Evolutionary conservation across 2,329 filamentous ascomycete species (phyloP).

Genomic region (Raffaelea deltoideospora): DNA sequence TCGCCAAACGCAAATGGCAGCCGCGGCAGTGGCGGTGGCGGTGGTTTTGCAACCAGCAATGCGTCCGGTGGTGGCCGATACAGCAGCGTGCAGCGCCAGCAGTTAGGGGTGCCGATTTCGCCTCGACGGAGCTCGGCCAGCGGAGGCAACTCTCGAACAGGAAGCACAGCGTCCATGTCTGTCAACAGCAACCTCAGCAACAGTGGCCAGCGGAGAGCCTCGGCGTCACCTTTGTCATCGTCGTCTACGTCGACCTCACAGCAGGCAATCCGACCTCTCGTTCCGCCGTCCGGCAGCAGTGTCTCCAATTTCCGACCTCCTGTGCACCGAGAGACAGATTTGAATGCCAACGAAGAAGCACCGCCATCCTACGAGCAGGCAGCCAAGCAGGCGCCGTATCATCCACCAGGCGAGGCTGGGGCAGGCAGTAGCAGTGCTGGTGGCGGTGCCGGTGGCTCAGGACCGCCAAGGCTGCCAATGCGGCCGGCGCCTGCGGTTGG

Average conservation of each 20-base stretch:
- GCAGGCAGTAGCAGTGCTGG: neutral
- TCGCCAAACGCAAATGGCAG: constrained; percentile 15
- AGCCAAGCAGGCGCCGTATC: constrained; percentile 32
- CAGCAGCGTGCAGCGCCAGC: neutral
- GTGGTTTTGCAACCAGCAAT: constrained; percentile 1
- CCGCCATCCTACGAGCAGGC: constrained; percentile 45
- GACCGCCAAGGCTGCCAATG: neutral
- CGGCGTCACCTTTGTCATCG: no score
- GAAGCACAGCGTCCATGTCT: no score
- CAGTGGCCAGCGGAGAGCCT: neutral
- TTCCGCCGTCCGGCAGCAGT: neutral
- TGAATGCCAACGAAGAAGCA: constrained; percentile 28
- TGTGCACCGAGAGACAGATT: constrained; percentile 20
- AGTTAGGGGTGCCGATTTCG: neutral
- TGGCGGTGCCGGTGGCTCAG: neutral
- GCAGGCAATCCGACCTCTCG: neutral
- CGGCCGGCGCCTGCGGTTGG: no score
- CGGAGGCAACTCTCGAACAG: no score
- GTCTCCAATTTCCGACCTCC: constrained; percentile 8
- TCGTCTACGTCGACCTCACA: no score
- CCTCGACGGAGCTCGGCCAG: constrained; percentile 22
- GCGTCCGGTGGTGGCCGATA: constrained; percentile 4
- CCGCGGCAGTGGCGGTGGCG: constrained; percentile 17
- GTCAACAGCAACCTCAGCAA: no score
- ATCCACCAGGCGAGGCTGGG: constrained; percentile 34